Evolutionary conservation across 805 yeast species (phyloP).

Genomic region (Jamesozyma gamospora): DNA sequence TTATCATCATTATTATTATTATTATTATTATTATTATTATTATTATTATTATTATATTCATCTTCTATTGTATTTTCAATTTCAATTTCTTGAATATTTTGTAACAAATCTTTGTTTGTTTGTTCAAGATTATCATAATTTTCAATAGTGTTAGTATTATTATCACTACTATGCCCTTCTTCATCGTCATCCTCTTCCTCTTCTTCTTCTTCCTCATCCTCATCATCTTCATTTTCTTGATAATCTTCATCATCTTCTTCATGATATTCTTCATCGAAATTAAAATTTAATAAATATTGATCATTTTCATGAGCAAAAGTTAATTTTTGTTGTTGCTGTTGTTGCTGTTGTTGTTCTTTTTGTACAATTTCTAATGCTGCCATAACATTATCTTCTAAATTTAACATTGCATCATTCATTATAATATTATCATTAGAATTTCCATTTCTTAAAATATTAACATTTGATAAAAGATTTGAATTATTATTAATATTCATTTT

Average conservation of each 20-base stretch:
- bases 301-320: conserved; percentile 1
- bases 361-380: conserved; percentile 21
- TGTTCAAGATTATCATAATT: background rate
- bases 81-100: conserved; percentile 3
- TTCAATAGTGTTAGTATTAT: conserved; percentile 1
- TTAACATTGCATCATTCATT: conserved; percentile 19
- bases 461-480: background rate
- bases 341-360: conserved; percentile 10
- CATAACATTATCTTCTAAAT: conserved; percentile 24
- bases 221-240: conserved; percentile 8
- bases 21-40: background rate
- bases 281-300: conserved; percentile 2
- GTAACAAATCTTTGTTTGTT: background rate
- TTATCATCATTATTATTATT: background rate
- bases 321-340: background rate
- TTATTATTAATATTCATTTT: background rate
- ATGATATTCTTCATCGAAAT: conserved; percentile 4
- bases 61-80: conserved; percentile 3
- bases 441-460: background rate
- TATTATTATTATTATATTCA: background rate
- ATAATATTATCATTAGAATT: background rate
- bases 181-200: conserved; percentile 3
- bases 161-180: conserved; percentile 1
- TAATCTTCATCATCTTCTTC: conserved; percentile 9
- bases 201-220: conserved; percentile 8